Evolutionary conservation across 2,329 filamentous ascomycete species (phyloP), one percentile per base, ranked within the genome.

Genomic region (Cordyceps tenuipes): DNA sequence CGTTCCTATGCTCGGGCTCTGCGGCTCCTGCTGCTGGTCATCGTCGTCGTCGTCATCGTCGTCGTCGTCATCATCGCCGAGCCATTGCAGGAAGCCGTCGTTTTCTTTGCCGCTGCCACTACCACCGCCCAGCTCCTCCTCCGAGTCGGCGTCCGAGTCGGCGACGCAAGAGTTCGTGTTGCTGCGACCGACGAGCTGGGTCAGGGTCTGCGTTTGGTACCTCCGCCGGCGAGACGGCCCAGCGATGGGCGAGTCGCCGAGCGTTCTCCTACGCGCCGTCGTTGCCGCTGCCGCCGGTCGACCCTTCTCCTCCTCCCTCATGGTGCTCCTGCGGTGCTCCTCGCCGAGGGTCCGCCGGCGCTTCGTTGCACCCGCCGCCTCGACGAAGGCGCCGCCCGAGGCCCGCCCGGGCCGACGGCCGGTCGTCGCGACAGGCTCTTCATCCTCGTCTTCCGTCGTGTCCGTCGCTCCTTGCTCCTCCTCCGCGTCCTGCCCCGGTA

Each of bases 191-290:
- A 74, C 62, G 29, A 76, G 70, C 58, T 77, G 75, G 15, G 75
- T 77, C 59, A 77, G 63, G 3, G 75, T 77, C 61, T 77, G 75
- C 15, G 75, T 77, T 48, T 75, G 72, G 41, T 72, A 74, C 9
- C 65, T 71, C 5, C 34, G 71, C 69, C 13, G 34, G 34, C 19
- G 39, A 2, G 57, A 59, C 21, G 51, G 29, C 17, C 52, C 31
- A 13, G 53, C 43, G 2, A 39, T 3, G 5, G 51, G 60, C 13
- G 39, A 55, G 34, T 62, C 63, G 31, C 62, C 63, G 21, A 66
- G 48, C 5, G 64, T 65, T 21, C 64, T 59, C 26, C 64, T 61
- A 26, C 66, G 62, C 49, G 57, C 64, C 21, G 60, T 62, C 39
- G 15, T 19, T 8, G 29, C 29, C 39, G 15, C n/a, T 8, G 29